Conservation (phyloP, 352 stramenopile species). For the Thraustochytrium aureum region DNA sequence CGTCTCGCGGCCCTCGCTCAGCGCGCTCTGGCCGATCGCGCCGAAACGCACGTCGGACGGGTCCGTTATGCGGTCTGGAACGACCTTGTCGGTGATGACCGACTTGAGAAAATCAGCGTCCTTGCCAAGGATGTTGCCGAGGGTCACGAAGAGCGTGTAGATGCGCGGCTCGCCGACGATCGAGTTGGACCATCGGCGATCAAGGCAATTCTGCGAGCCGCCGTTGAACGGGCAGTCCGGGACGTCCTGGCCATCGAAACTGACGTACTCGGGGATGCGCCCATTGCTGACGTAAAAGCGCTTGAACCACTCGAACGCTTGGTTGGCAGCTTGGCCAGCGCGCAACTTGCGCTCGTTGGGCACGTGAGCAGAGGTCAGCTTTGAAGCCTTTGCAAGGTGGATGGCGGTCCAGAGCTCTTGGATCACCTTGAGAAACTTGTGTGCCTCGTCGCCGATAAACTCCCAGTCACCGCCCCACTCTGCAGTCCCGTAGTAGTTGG, state of each 20-base stretch:
- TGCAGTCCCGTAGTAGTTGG: neutral
- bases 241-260: neutral
- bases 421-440: neutral
- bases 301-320: neutral
- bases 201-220: too few relatives aligned
- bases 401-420: neutral
- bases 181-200: too few relatives aligned
- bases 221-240: neutral
- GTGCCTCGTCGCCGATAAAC: neutral
- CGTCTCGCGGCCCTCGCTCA: neutral
- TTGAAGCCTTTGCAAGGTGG: neutral
- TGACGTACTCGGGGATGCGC: neutral
- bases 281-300: neutral
- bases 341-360: neutral
- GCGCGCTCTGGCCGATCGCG: neutral
- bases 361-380: neutral
- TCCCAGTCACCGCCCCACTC: neutral
- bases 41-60: neutral
- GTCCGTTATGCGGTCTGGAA: neutral
- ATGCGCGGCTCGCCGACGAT: too few relatives aligned
- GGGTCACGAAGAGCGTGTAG: neutral
- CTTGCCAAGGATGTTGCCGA: neutral
- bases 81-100: neutral
- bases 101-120: neutral
- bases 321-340: neutral